Percentiles rank a stretch among this genome's conserved stretches.
phyloP scores from a whole-genome alignment of 768 basidiomycete species.

The Zangia roseola region DNA sequence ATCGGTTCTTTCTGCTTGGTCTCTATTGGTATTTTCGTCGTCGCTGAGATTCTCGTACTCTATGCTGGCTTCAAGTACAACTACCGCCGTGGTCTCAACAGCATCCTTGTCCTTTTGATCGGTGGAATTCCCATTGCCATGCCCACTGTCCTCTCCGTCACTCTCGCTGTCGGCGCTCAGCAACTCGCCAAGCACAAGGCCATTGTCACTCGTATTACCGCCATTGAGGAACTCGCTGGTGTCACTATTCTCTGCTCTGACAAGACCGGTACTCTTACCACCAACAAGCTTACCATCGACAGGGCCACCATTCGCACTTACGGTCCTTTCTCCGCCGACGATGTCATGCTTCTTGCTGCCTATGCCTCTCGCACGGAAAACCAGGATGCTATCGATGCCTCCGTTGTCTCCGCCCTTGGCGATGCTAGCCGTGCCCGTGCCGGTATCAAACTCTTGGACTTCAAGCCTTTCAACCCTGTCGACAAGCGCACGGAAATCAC shows the following conservation, averaged over 20 bases:
- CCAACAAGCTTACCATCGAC: slow-evolving; percentile 99
- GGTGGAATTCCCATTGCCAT: slow-evolving; percentile 99
- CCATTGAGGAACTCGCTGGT: slow-evolving; percentile 97
- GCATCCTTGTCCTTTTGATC: slow-evolving; percentile 97
- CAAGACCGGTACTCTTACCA: slow-evolving; percentile 97
- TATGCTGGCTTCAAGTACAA: slow-evolving; percentile 89
- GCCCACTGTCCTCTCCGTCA: slow-evolving; percentile 98
- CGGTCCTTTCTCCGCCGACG: slow-evolving; percentile 82
- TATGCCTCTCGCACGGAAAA: slow-evolving; percentile 99
- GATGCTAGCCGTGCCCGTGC: slow-evolving; percentile 74
- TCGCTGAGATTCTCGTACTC: slow-evolving; percentile 91
- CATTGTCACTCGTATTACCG: slow-evolving; percentile 99
- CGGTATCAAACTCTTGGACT: slow-evolving; percentile 95
- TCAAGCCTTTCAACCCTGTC: slow-evolving; percentile 99
- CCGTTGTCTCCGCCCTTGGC: slow-evolving; percentile 78
- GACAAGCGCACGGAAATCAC: slow-evolving; percentile 99
- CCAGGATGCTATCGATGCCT: slow-evolving; percentile 94
- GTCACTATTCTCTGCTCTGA: slow-evolving; percentile 99
- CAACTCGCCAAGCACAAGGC: slow-evolving; percentile 99
- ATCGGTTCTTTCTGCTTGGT: slow-evolving; percentile 98
- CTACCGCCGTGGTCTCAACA: slow-evolving; percentile 94
- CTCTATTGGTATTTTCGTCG: slow-evolving; percentile 92
- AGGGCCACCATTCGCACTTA: slow-evolving; percentile 89
- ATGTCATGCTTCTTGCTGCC: slow-evolving; percentile 90
- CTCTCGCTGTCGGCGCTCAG: slow-evolving; percentile 97